Base-by-base conservation (phyloP, 805 yeast species). In the Tetrapisispora iriomotensis region DNA sequence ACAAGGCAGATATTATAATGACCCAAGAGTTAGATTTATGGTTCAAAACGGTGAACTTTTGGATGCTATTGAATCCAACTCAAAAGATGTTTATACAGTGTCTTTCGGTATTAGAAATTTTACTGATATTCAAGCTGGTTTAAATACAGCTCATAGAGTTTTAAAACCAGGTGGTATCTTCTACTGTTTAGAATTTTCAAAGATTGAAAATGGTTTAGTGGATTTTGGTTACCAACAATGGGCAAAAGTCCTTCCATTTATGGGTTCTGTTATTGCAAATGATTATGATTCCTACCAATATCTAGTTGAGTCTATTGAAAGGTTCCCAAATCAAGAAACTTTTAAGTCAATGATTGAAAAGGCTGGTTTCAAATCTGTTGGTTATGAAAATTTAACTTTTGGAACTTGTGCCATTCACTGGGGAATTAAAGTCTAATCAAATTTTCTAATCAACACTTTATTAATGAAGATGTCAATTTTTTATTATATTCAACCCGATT, bases 61-160 rank as follows among this genome's bases (percentile, higher is more conserved):
- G 67, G 96, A 86, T 50, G 69, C 76, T 40, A 83, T 92, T 47
- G 81, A 79, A 34, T 87, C 82, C 53, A 78, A 81, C 59, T 84
- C 95, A 7, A 90, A 87, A 65, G 98, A 92, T 59, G 78, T 92
- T 37, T 92, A 92, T 64, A 92, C 98, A 2, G 87, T 92, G 51
- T 94, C 96, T 3, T 92, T 92, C 61, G 98, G 98, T 43, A 92
- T 92, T 65, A 77, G 98, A 64, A 92, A 92, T 64, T 92, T 94
- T 64, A 92, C 98, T 42, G 72, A 92, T 60, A 79, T 92, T 52
- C 96, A 88, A 63, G 87, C 86, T 5, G 98, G 97, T 22, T 71
- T 92, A 53, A 72, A 83, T 51, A 81, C 96, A n/a, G 98, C 98
- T 25, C 82, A 90, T 67, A 75, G 98, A 52, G 95, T 90, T 23